Percentiles rank a stretch among this genome's conserved stretches.
Conservation (phyloP, 345 rosid genomes). For the Excoecaria agallocha region DNA sequence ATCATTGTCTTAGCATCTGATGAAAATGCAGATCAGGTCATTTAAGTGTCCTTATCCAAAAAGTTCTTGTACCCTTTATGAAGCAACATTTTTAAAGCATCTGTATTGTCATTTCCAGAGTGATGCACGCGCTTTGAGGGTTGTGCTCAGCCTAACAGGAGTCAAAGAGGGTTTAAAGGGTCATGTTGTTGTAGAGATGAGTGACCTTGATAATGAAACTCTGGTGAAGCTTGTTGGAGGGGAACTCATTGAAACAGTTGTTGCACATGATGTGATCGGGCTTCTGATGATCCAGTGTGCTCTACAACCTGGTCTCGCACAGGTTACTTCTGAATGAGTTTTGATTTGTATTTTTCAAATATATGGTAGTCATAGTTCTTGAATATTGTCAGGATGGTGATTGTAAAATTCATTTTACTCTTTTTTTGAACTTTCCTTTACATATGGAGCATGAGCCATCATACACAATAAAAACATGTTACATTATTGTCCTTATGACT, state of each 20-base stretch:
- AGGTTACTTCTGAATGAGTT: constrained; percentile 39
- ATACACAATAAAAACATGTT: too few relatives aligned
- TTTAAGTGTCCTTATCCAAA: constrained; percentile 14
- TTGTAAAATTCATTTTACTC: too few relatives aligned
- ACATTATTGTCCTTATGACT: neutral
- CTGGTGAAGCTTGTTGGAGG: constrained; percentile 97
- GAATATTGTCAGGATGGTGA: neutral
- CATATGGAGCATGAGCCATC: too few relatives aligned
- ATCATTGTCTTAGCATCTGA: constrained; percentile 82
- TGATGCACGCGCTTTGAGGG: constrained; percentile 90
- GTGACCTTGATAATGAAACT: constrained; percentile 92
- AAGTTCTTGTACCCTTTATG: constrained; percentile 7
- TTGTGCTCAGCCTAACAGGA: constrained; percentile 85
- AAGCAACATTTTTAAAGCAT: constrained; percentile 18
- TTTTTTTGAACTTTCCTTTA: too few relatives aligned
- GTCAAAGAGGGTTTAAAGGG: constrained; percentile 81
- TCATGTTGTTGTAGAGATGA: constrained; percentile 96
- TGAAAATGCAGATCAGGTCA: constrained; percentile 95
- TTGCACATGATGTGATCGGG: constrained; percentile 94
- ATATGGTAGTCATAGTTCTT: neutral
- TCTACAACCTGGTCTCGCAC: constrained; percentile 93
- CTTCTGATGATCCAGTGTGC: constrained; percentile 96
- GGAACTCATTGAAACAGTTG: constrained; percentile 85
- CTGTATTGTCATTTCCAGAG: constrained; percentile 52
- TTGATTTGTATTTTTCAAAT: constrained; percentile 4